Evolutionary conservation across 495 filamentous ascomycete species (phyloP), one percentile per base, ranked within the genome.

Genomic region (Tuber umbilicatum): DNA sequence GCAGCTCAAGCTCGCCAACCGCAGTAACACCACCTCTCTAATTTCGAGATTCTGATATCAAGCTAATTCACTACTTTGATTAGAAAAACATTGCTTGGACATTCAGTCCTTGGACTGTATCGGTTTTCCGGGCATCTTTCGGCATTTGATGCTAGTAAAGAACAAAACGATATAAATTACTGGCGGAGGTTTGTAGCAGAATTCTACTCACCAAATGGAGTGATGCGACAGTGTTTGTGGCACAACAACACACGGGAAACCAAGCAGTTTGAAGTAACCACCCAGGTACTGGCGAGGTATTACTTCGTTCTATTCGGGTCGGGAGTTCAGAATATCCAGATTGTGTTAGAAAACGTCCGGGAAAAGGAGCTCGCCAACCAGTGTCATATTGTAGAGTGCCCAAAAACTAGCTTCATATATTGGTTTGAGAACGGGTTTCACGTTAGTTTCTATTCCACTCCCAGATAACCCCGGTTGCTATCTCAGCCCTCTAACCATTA

Each of bases 231-330:
- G 76, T 84, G 85, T 31, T 82, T 89, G 60, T 86, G 83, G 77
- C 84, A 87, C 72, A 77, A 79, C 14, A 79, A 84, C 68, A 82
- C 83, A 43, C 84, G 84, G 45, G 84, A 85, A n/a, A 81, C 74
- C 73, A 92, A 92, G 76, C 86, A 88, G 76, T 92, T 88, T 64
- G 90, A 91, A 72, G 89, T 93, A 50, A 85, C 86, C 27, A 87
- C 86, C 19, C 84, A 88, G 21, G 86, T 88, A 7, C 82, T 93
- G 35, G 86, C 91, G 40, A 86, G 90, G 43, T 92, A 89, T 75
- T 92, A 91, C 78, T 84, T 85, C 41, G 89, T 87, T 2, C 87
- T 90, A 70, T 92, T 90, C 74, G 87, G 87, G 12, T 91, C 89
- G 64, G 90, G 91, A 10, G 88, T 92, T 27, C 84, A 85, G 39